Evolutionary conservation across 805 yeast genomes (phyloP).

Genomic region (Zygotorulaspora danielsina): DNA sequence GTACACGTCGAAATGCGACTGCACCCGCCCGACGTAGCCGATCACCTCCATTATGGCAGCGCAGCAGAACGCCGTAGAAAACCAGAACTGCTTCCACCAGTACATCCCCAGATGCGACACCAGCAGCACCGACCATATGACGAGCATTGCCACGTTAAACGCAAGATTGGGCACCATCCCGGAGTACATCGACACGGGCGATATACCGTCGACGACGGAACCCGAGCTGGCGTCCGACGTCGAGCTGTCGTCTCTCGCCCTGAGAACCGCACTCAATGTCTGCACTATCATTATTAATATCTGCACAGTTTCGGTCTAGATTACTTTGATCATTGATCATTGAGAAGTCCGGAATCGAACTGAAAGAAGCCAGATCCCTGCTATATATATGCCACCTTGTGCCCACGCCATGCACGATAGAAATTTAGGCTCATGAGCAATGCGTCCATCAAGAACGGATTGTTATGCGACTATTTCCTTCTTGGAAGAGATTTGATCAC

Average conservation of each 20-base stretch:
- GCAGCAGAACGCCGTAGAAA: slow-evolving; percentile 50
- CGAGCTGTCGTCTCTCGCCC: background rate
- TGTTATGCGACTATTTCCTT: too few relatives aligned
- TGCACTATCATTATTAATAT: background rate
- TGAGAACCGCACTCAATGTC: background rate
- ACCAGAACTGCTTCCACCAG: slow-evolving; percentile 58
- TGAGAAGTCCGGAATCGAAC: too few relatives aligned
- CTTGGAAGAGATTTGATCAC: too few relatives aligned
- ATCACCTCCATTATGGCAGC: slow-evolving; percentile 58
- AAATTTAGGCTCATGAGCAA: too few relatives aligned
- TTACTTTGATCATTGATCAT: too few relatives aligned
- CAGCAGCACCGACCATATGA: slow-evolving; percentile 49
- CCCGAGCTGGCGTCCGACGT: background rate
- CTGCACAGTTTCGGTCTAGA: too few relatives aligned
- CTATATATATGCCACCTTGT: too few relatives aligned
- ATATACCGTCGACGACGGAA: slow-evolving; percentile 5
- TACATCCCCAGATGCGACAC: slow-evolving; percentile 43
- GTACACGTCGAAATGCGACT: slow-evolving; percentile 39
- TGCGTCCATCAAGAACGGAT: too few relatives aligned
- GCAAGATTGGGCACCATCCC: slow-evolving; percentile 49
- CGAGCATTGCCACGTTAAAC: slow-evolving; percentile 56
- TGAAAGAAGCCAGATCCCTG: too few relatives aligned
- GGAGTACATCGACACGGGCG: slow-evolving; percentile 25
- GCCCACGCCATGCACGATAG: too few relatives aligned
- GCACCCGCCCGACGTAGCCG: slow-evolving; percentile 62